Base-by-base conservation (phyloP, 2,329 filamentous ascomycete genomes). In the Thyridium curvatum region DNA sequence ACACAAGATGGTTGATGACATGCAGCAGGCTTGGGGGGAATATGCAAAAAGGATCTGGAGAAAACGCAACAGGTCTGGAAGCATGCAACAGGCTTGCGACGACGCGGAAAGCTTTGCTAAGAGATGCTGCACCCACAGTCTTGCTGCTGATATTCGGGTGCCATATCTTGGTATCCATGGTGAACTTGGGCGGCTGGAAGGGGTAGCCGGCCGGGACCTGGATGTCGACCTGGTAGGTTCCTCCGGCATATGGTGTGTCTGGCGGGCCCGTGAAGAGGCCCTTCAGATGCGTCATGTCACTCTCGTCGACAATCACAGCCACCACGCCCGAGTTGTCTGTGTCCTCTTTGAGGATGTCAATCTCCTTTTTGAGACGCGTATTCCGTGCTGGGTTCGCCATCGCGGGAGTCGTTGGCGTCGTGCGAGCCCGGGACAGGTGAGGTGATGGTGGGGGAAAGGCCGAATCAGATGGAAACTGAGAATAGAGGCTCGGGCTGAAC, bases 131-230 rank as follows among this genome's bases (percentile, higher is more conserved):
- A 71, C 82, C 55, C 66, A 94, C 89, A 31, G 90, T 96, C 59
- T 93, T 85, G 54, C 85, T 91, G 72, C 86, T 94, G 65, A 98
- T 79, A 57, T 98, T 98, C 28, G 93, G 93, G 61, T 98, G 93
- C 90, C 90, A 98, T 51, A 97, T 84, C 62, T 84, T 90, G 47
- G 93, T 98, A 47, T 84, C 77, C 56, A 97, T 97, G 52, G 79
- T 84, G 84, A 98, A 97, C 42, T 78, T 62, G 4, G 93, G 93
- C 4, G 91, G 87, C 51, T 89, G 85, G 68, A 98, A 98, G 0
- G 93, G 93, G 55, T 98, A 98, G 50, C 86, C 85, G 45, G 77
- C 76, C 0, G 91, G 90, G 38, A 98, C 93, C 52, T 75, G 76
- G 52, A 98, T 93, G 54, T 95, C 86, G 49, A 98, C 79, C 13